phyloP scores from a whole-genome alignment of 495 filamentous ascomycete genomes.

The Lepidopterella palustris region DNA sequence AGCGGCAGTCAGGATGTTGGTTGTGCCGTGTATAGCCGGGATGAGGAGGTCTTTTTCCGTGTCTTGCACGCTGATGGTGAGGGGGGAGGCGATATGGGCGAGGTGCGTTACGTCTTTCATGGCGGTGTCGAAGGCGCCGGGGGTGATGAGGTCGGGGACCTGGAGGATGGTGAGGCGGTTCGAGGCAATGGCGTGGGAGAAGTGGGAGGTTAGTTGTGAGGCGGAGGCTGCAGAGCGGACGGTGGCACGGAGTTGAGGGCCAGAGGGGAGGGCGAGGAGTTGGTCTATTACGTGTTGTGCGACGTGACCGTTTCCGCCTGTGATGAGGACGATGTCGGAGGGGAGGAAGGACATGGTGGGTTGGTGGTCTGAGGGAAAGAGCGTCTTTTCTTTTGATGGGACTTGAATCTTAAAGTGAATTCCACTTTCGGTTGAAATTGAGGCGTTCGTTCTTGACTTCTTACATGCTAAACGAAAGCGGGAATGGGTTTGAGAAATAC shows the following conservation, averaged over 20 bases:
- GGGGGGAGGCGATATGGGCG: neutral
- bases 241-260: neutral
- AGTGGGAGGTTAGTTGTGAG: neutral
- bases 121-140: neutral
- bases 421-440: neutral
- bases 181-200: neutral
- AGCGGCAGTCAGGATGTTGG: neutral
- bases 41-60: neutral
- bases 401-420: neutral
- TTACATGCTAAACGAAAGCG: neutral
- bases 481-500: no score
- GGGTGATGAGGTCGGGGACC: neutral
- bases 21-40: neutral
- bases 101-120: neutral
- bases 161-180: neutral
- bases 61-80: neutral
- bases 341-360: neutral
- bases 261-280: neutral
- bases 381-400: neutral
- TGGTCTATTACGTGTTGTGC: neutral
- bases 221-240: neutral
- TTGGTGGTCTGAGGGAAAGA: neutral
- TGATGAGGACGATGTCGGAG: neutral
- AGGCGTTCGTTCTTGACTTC: neutral
- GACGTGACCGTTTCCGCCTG: neutral